Evolutionary conservation across 108 stramenopile species (phyloP), one percentile per base, ranked within the genome.

Genomic region (Licmophora abbreviata): DNA sequence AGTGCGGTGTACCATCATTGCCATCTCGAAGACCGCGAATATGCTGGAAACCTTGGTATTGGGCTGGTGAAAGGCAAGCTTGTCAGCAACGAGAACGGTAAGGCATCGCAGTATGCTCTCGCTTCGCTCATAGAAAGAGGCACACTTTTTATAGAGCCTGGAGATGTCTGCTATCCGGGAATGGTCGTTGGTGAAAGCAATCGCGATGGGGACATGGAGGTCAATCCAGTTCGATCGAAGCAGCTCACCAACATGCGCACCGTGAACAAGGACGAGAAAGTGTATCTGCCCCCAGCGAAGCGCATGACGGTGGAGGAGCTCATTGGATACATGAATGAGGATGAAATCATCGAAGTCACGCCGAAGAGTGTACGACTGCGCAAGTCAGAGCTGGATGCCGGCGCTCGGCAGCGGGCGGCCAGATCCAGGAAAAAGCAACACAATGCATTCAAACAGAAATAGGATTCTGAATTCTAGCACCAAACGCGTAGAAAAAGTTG

Each of bases 331-430:
- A 90, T 95, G 78, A 54, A 59, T 24, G 83, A 92, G 28, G 97
- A 98, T 64, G 97, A 98, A 71, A 81, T 95, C 49, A 72, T 98
- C 41, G 97, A 98, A 71, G 87, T 95, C 10, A 98, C 97, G 7
- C 97, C 97, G n/a, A 32, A 52, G 14, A 75, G 55, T 47, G 73
- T 98, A 2, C 82, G 97, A 20, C 73, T 96, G 43, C 72, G 97
- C 17, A 98, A 98, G 58, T 35, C 51, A 14, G 77, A 81, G 46
- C 63, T 92, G 17, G 91, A 92, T 61, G 44, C 79, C 14, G 77
- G 74, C 8, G 85, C 66, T 12, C 41, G 91, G 37, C 70, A 67
- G 37, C 68, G 83, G 11, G 69, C 56, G n/a, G 64, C 79, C 0
- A 46, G 77, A 37, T 33, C 66, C 18, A 81, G 64, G 59, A 88